These are phyloP conservation scores for Lipomyces starkeyi DNA, from an alignment of 805 yeast genomes.

Conservation along the genomic window DNA sequence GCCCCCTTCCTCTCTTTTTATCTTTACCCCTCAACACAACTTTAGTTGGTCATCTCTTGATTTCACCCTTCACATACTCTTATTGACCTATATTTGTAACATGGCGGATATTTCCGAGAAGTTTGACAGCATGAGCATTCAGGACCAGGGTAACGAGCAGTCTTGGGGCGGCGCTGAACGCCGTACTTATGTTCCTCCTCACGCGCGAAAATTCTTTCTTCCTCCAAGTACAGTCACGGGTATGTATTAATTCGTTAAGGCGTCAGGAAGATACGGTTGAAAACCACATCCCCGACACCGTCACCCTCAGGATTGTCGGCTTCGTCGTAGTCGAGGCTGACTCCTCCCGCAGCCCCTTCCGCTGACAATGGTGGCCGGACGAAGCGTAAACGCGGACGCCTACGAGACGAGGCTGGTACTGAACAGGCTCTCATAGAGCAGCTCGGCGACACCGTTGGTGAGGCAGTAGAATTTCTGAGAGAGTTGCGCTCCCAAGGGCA, in stretches of 20 bases:
- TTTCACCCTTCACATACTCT: background rate
- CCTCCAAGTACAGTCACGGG: conserved; percentile 18
- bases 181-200: conserved; percentile 62
- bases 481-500: too few relatives aligned
- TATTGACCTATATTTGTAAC: conserved; percentile 16
- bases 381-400: too few relatives aligned
- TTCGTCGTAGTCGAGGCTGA: too few relatives aligned
- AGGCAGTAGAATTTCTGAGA: too few relatives aligned
- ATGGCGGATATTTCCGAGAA: conserved; percentile 39
- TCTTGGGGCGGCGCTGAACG: conserved; percentile 13
- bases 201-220: conserved; percentile 42
- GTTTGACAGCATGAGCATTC: conserved; percentile 27
- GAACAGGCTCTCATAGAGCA: too few relatives aligned
- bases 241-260: background rate
- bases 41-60: background rate
- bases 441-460: too few relatives aligned
- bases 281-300: too few relatives aligned
- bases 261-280: background rate
- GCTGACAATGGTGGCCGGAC: too few relatives aligned
- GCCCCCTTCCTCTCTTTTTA: conserved; percentile 8
- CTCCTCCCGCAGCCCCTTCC: too few relatives aligned
- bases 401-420: too few relatives aligned
- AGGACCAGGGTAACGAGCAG: conserved; percentile 22
- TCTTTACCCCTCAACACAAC: conserved; percentile 2
- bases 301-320: too few relatives aligned